Percentiles rank a stretch among this genome's conserved stretches.
Evolutionary conservation across 768 basidiomycete species (phyloP).

Genomic region (Lentinula sp.): DNA sequence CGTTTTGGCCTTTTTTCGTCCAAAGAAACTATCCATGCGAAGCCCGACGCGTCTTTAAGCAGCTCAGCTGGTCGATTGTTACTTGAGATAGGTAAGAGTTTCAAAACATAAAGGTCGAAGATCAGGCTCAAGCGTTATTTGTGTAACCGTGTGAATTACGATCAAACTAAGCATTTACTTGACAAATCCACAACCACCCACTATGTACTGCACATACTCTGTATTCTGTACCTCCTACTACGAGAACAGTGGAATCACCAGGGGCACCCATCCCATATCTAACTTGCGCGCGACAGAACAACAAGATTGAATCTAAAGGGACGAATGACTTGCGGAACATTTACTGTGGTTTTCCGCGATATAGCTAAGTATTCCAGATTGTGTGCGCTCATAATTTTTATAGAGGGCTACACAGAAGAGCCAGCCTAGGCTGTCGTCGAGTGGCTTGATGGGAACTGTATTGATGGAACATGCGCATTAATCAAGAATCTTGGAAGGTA

Average conservation of each 20-base stretch:
- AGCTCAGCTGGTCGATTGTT: neutral
- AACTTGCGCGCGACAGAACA: conserved; percentile 45
- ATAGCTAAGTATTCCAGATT: conserved; percentile 38
- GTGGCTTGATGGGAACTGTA: conserved; percentile 46
- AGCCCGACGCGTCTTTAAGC: neutral
- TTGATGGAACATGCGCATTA: no score
- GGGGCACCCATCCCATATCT: conserved; percentile 43
- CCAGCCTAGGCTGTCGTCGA: conserved; percentile 53
- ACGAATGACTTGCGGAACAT: conserved; percentile 50
- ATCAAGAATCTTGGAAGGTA: no score
- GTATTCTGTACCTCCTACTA: neutral
- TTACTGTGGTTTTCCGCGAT: no score
- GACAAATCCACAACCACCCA: no score
- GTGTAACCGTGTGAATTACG: neutral
- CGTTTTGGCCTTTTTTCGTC: conserved; percentile 54
- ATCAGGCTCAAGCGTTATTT: neutral
- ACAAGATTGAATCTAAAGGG: conserved; percentile 56
- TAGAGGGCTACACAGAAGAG: conserved; percentile 37
- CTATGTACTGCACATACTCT: no score
- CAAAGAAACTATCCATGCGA: conserved; percentile 62
- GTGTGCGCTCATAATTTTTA: conserved; percentile 55
- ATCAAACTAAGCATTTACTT: no score
- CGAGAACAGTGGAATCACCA: conserved; percentile 28
- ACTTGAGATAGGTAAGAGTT: neutral
- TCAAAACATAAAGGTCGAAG: neutral